Evolutionary conservation across 2,329 filamentous ascomycete species (phyloP), one percentile per base, ranked within the genome.

Genomic region (Cladophialophora bantiana): DNA sequence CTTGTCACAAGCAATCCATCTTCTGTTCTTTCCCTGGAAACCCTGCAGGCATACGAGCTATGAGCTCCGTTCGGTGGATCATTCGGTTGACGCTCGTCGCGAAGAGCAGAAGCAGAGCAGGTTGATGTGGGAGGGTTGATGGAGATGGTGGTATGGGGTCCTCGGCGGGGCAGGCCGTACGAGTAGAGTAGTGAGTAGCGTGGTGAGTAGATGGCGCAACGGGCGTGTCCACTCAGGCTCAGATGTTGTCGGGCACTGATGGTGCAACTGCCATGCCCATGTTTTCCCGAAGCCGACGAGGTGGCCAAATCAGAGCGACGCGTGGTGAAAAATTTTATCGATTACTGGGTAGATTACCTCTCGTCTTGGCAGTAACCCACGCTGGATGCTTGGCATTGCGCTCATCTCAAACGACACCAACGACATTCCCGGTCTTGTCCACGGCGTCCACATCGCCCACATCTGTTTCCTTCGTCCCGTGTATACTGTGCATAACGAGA

Each of bases 271-370:
- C 40, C 40, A 20, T 45, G 40, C 15, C 40, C 40, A 45, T 45
- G 15, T 45, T 18, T 45, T 45, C 40, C 40, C 40, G 40, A 45
- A 45, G 15, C n/a, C 2, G 13, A 9, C 40, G 40, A 45, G 5
- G 40, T 45, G n/a, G 40, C n/a, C 40, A 6, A 45, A 45, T 45
- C 40, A 45, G 15, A 45, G n/a, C 6, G n/a, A 9, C 5, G 40
- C 3, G 18, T 18, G 6, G 40, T 45, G 40, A 45, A 45, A 45
- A 45, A 5, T 45, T 9, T 45, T 18, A 45, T 45, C 40, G 40
- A 45, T 45, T 45, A n/a, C n/a, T n/a, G n/a, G n/a, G n/a, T n/a
- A 45, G 40, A 45, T 45, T 45, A 45, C 18, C 40, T 7, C n/a
- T 45, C 6, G 40, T 20, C 15, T 45, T 45, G 40, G n/a, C 15